Base-by-base conservation (phyloP, 1,284 basidiomycete genomes). In the Inonotus obliquus region DNA sequence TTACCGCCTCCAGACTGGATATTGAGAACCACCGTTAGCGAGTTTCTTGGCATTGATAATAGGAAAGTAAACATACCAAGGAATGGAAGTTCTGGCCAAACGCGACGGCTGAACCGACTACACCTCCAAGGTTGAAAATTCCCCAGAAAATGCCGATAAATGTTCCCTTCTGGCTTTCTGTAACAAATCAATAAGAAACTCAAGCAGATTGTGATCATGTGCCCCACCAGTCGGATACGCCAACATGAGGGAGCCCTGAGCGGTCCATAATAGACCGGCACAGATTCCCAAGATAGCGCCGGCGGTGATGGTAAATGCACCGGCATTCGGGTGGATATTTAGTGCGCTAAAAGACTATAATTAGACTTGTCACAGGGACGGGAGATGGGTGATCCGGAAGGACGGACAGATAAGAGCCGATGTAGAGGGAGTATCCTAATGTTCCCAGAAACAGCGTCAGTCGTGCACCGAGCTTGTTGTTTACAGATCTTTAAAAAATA, bases 111-210 rank as follows among this genome's bases (percentile, higher is more conserved):
- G 81, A 77, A 11, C 87, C 87, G 32, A 88, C 79, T 11, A 86
- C 84, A 17, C 83, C 84, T 25, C 86, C 83, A 39, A 85, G 66
- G 65, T 87, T 87, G 75, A 89, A 87, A 67, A 87, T 82, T 55
- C 80, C 75, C 87, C 87, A 90, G 72, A 89, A 86, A 61, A 87
- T 75, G 9, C 74, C 73, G 61, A 80, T 77, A 59, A 71, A 72
- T 9, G 69, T 63, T 4, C 79, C 78, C 63, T 81, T 81, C 53
- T 74, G 69, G 67, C 72, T 57, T 48, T 70, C 70, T 72, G 66
- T 3, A 29, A 29, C 1, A 17, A 49, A 49, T 29, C 11, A 25
- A 27, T 52, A 32, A 52, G 27, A 4, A 37, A 32, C 17, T 11
- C n/a, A 25, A 2, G 7, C 47, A 11, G n/a, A 6, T 19, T 32